A percentile compares a stretch with the other conserved stretches of the same genome.
Evolutionary conservation across 306 rosid species (phyloP).

Genomic region (Macrotyloma uniflorum): DNA sequence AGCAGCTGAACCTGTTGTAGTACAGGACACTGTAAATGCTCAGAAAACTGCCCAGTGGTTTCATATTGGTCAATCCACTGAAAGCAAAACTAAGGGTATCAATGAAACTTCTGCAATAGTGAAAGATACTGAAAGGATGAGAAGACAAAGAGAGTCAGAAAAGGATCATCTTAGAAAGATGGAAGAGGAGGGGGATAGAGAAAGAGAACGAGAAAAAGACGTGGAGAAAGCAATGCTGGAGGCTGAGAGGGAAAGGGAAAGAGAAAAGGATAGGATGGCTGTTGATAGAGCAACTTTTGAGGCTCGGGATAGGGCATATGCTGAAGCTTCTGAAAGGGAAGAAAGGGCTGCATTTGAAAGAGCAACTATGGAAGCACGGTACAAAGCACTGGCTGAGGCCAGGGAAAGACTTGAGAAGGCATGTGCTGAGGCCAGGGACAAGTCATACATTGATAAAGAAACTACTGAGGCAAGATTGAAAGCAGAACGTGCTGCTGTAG

Average conservation of each 20-base stretch:
- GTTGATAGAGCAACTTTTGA: slow-evolving; percentile 7
- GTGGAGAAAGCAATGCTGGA: background rate
- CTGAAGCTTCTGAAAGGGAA: background rate
- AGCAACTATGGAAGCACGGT: slow-evolving; percentile 9
- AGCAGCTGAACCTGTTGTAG: slow-evolving; percentile 41
- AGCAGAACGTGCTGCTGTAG: background rate
- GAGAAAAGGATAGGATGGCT: slow-evolving; percentile 7
- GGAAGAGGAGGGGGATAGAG: background rate
- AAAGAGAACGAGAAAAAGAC: background rate
- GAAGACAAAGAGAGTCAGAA: background rate
- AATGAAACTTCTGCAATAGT: background rate
- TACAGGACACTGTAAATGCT: slow-evolving; percentile 43
- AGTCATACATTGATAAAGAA: background rate
- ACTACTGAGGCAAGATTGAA: background rate
- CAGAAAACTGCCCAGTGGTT: slow-evolving; percentile 46
- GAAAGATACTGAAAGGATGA: background rate
- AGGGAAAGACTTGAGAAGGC: slow-evolving; percentile 22
- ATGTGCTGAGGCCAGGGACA: slow-evolving; percentile 16
- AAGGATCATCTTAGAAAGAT: slow-evolving; percentile 7
- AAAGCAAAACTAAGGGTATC: background rate
- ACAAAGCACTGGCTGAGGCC: slow-evolving; percentile 8
- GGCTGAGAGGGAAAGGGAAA: slow-evolving; percentile 15
- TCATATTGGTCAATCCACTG: slow-evolving; percentile 39
- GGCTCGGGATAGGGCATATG: background rate
- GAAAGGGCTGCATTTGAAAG: slow-evolving; percentile 17